Conservation (phyloP, 2,329 filamentous ascomycete species). For the Colletotrichum incanum region DNA sequence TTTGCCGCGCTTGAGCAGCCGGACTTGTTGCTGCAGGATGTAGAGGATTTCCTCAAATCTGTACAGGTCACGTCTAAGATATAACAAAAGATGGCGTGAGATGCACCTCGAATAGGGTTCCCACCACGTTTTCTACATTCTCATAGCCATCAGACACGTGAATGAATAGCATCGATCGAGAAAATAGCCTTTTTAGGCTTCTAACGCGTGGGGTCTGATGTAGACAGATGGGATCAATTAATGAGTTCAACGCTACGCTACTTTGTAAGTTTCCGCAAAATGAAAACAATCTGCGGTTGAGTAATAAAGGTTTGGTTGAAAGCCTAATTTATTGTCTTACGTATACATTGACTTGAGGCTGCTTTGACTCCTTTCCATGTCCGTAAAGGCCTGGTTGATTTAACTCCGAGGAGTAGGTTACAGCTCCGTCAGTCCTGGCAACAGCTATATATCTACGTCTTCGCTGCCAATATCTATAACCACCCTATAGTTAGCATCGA, state of each 20-base stretch:
- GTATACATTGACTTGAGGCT: constrained; percentile 5
- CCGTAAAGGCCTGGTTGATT: neutral
- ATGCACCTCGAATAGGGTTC: neutral
- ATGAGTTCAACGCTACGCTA: no score
- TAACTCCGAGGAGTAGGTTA: neutral
- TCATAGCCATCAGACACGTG: no score
- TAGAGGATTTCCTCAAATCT: constrained; percentile 15
- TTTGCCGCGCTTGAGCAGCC: constrained; percentile 42
- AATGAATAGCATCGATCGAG: no score
- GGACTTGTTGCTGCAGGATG: constrained; percentile 26
- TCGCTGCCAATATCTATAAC: constrained; percentile 1
- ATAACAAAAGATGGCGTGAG: neutral
- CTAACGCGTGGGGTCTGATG: no score
- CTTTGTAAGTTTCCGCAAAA: neutral
- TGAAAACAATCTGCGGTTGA: neutral
- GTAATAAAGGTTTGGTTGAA: no score
- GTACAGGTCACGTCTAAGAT: neutral
- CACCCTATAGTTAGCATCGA: neutral
- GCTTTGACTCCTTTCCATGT: neutral
- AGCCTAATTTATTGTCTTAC: neutral
- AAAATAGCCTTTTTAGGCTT: no score
- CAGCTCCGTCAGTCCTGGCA: neutral
- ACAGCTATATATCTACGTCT: constrained; percentile 12
- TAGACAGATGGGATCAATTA: no score
- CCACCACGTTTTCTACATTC: no score